Evolutionary conservation across 768 basidiomycete genomes (phyloP).

Genomic region (Thelephora ganbajun): DNA sequence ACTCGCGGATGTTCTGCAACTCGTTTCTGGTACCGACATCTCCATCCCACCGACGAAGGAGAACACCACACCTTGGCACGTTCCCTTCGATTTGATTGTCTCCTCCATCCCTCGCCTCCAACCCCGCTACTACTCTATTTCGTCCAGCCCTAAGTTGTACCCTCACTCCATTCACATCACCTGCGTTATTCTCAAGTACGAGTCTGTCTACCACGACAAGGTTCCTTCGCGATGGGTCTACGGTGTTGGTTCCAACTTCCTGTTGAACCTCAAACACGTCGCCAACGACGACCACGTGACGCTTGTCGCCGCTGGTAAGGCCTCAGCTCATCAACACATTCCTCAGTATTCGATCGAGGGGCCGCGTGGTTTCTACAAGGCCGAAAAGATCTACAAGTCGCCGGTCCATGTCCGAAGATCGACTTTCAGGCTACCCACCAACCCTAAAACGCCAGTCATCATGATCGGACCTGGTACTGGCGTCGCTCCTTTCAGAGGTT

Average conservation of each 20-base stretch:
- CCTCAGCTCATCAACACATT: constrained; percentile 18
- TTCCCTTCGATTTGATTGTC: constrained; percentile 95
- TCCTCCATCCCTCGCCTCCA: constrained; percentile 89
- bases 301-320: constrained; percentile 19
- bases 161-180: constrained; percentile 90
- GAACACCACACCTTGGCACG: constrained; percentile 76
- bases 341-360: constrained; percentile 84
- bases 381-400: constrained; percentile 59
- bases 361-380: constrained; percentile 74
- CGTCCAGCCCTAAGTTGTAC: constrained; percentile 87
- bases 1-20: constrained; percentile 84
- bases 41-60: constrained; percentile 38
- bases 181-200: constrained; percentile 88
- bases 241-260: constrained; percentile 90
- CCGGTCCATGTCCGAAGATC: constrained; percentile 93
- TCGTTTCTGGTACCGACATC: constrained; percentile 74
- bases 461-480: constrained; percentile 99
- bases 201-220: constrained; percentile 42
- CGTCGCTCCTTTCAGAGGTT: constrained; percentile 98
- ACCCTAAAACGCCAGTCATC: constrained; percentile 95
- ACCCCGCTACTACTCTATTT: constrained; percentile 97
- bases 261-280: constrained; percentile 82
- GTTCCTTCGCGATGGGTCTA: constrained; percentile 57
- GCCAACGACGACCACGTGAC: constrained; percentile 42
- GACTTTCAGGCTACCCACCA: constrained; percentile 93